A percentile compares a stretch with the other conserved stretches of the same genome.
phyloP scores from a whole-genome alignment of 1,139 yeast species.

The Zygosaccharomyces sapae region DNA sequence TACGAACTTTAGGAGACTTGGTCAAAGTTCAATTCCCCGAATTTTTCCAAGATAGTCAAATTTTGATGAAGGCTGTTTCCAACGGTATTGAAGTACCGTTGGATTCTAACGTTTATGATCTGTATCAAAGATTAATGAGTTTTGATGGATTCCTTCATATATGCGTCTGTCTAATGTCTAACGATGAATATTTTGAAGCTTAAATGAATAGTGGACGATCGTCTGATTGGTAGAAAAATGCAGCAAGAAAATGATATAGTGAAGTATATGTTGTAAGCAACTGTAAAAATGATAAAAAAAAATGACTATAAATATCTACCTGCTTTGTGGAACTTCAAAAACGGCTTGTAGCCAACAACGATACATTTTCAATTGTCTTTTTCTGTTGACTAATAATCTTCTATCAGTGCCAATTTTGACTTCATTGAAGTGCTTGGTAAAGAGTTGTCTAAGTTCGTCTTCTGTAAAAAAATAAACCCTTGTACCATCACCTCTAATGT shows the following conservation, averaged over 20 bases:
- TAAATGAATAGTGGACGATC: neutral
- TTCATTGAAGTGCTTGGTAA: constrained; percentile 61
- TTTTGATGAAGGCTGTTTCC: constrained; percentile 45
- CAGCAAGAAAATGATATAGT: constrained; percentile 1
- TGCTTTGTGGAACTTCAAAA: constrained; percentile 43
- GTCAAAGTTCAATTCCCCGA: constrained; percentile 45
- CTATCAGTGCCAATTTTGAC: constrained; percentile 84
- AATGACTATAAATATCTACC: constrained; percentile 3
- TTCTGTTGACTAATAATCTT: constrained; percentile 84
- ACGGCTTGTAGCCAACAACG: constrained; percentile 96
- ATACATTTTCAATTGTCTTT: constrained; percentile 89
- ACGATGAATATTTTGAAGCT: constrained; percentile 6
- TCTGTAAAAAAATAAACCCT: constrained; percentile 95
- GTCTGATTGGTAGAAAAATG: neutral
- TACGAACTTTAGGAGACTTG: constrained; percentile 43
- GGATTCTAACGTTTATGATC: constrained; percentile 45
- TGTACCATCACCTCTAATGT: constrained; percentile 97
- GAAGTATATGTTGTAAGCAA: neutral
- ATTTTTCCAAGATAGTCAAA: constrained; percentile 39
- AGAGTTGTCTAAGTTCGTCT: constrained; percentile 76
- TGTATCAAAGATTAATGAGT: constrained; percentile 55
- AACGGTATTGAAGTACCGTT: constrained; percentile 63
- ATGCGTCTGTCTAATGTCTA: constrained; percentile 10
- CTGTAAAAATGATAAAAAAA: neutral
- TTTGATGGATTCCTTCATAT: constrained; percentile 78